A percentile compares a stretch with the other conserved stretches of the same genome.
Conservation (phyloP, 352 stramenopile species). For the Phytophthora boehmeriae region DNA sequence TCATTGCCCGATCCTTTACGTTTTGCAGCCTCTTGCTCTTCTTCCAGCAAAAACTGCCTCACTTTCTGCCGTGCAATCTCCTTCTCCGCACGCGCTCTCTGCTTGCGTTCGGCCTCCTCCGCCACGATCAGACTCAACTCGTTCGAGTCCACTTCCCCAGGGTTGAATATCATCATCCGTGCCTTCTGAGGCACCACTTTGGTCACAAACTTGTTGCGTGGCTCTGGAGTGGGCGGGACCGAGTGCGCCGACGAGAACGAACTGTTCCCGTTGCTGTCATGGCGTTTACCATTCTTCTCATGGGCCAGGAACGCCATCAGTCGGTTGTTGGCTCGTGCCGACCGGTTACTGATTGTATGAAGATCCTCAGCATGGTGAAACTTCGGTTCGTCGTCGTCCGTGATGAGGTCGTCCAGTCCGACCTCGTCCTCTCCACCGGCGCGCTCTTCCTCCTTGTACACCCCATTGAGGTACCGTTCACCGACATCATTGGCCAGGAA, state of each 20-base stretch:
- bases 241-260: constrained; percentile 40
- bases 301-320: constrained; percentile 64
- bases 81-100: constrained; percentile 50
- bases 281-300: constrained; percentile 53
- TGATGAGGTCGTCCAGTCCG: constrained; percentile 29
- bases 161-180: constrained; percentile 62
- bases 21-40: constrained; percentile 26
- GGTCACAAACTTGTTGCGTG: constrained; percentile 62
- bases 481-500: constrained; percentile 78
- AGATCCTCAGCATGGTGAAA: constrained; percentile 24
- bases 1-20: constrained; percentile 19
- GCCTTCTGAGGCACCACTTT: constrained; percentile 55
- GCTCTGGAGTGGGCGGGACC: constrained; percentile 29
- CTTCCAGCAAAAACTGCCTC: constrained; percentile 48
- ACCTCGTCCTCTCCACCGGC: constrained; percentile 33
- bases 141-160: constrained; percentile 45
- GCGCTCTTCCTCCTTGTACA: constrained; percentile 71
- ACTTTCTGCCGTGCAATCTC: constrained; percentile 54
- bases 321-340: constrained; percentile 52
- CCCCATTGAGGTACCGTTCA: constrained; percentile 67
- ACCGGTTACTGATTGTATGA: constrained; percentile 22
- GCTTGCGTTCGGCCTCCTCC: constrained; percentile 48
- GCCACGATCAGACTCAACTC: constrained; percentile 49
- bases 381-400: constrained; percentile 27
- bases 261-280: constrained; percentile 34